These are phyloP conservation scores for Calamus simplicifolius DNA, from an alignment of 176 grass and related monocot species.

Conservation along the genomic window DNA sequence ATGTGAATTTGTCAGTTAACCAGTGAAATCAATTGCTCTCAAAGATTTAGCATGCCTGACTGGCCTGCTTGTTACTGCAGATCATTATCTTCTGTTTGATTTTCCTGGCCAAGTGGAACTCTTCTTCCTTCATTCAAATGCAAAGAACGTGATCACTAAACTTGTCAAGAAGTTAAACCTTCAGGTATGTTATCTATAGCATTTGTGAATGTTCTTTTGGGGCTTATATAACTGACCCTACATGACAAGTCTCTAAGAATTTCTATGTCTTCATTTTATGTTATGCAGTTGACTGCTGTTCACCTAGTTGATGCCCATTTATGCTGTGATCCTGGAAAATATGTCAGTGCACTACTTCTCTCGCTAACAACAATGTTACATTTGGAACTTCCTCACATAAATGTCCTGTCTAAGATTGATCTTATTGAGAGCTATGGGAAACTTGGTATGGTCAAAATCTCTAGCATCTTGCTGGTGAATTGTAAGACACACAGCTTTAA, in stretches of 20 bases:
- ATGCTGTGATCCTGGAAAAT: constrained; percentile 97
- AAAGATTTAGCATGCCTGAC: constrained; percentile 1
- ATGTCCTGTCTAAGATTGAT: constrained; percentile 96
- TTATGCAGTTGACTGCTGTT: constrained; percentile 62
- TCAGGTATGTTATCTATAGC: constrained; percentile 37
- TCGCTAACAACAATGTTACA: constrained; percentile 93
- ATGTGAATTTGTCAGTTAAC: too few species aligned
- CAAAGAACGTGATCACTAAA: constrained; percentile 56
- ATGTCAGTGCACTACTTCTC: constrained; percentile 91
- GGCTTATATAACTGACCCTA: too few species aligned
- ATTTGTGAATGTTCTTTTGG: too few species aligned
- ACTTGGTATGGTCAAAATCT: constrained; percentile 43
- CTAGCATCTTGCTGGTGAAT: neutral
- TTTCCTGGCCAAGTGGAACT: constrained; percentile 98
- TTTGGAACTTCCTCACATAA: constrained; percentile 84
- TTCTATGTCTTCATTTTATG: constrained; percentile 7
- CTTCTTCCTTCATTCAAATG: constrained; percentile 94
- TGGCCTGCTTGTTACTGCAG: constrained; percentile 31
- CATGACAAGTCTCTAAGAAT: constrained; percentile 6
- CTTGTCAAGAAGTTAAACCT: constrained; percentile 80
- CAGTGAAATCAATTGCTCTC: too few species aligned
- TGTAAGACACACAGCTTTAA: neutral
- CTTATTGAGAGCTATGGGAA: constrained; percentile 84
- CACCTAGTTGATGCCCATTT: constrained; percentile 91
- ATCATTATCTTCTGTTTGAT: constrained; percentile 96